Evolutionary conservation across 768 basidiomycete genomes (phyloP).

Genomic region (Suillus paluster): DNA sequence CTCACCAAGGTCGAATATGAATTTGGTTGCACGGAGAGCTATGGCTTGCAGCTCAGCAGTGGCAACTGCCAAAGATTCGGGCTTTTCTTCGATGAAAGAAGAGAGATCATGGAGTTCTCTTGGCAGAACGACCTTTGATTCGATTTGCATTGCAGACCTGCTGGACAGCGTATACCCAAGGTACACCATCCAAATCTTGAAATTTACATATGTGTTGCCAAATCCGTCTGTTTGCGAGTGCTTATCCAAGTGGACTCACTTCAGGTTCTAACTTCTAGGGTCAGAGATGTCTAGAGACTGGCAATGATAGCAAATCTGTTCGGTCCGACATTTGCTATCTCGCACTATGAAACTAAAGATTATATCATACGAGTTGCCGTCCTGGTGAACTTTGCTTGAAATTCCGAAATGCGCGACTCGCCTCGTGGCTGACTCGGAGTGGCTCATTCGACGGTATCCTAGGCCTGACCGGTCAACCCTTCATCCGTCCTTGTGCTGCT

Average conservation of each 20-base stretch:
- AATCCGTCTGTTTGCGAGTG: neutral
- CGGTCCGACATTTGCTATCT: too few species aligned
- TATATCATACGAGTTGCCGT: too few species aligned
- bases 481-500: too few species aligned
- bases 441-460: too few species aligned
- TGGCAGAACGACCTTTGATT: conserved; percentile 31
- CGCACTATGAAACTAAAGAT: too few species aligned
- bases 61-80: conserved; percentile 60
- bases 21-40: conserved; percentile 72
- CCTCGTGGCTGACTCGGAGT: too few species aligned
- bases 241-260: neutral
- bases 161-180: neutral
- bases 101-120: conserved; percentile 55
- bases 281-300: too few species aligned
- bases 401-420: too few species aligned
- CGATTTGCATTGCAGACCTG: conserved; percentile 13
- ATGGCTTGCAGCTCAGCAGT: conserved; percentile 56
- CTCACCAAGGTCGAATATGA: conserved; percentile 77
- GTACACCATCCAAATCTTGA: neutral
- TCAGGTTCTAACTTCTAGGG: too few species aligned
- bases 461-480: too few species aligned
- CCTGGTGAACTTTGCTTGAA: too few species aligned
- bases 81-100: conserved; percentile 54
- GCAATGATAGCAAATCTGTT: too few species aligned
- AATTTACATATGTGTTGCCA: neutral